phyloP scores from a whole-genome alignment of 2,329 filamentous ascomycete species.

The Penicillium olsonii region DNA sequence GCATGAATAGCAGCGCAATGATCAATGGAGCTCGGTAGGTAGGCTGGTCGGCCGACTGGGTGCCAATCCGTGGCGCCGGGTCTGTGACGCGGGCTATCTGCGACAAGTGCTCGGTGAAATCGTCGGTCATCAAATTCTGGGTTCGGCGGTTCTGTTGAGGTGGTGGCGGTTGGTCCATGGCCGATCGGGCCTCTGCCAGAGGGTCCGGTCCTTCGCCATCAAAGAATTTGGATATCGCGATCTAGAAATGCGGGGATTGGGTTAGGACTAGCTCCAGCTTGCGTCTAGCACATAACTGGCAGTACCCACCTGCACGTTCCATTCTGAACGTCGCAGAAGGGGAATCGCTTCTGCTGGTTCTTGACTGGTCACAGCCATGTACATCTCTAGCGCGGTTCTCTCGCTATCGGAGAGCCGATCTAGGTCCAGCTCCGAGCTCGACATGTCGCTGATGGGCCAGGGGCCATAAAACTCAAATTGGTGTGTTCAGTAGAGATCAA shows the following conservation, averaged over 20 bases:
- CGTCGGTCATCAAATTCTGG: constrained; percentile 67
- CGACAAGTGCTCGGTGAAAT: constrained; percentile 36
- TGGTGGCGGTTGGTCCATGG: constrained; percentile 60
- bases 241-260: constrained; percentile 55
- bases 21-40: constrained; percentile 72
- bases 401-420: constrained; percentile 73
- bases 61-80: constrained; percentile 82
- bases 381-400: constrained; percentile 83
- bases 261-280: constrained; percentile 10
- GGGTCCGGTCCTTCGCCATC: constrained; percentile 88
- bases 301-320: constrained; percentile 79
- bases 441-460: constrained; percentile 37
- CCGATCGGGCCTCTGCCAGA: constrained; percentile 72
- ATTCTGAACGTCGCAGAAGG: constrained; percentile 81
- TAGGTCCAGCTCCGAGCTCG: constrained; percentile 54
- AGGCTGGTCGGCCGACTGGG: constrained; percentile 66
- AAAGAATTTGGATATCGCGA: constrained; percentile 96
- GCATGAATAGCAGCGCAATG: constrained; percentile 75
- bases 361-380: constrained; percentile 84
- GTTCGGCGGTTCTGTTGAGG: constrained; percentile 63
- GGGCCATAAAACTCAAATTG: constrained; percentile 22
- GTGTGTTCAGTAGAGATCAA: background rate
- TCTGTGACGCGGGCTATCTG: constrained; percentile 52
- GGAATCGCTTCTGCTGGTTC: constrained; percentile 73
- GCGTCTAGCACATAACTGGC: background rate